Evolutionary conservation across 2,329 filamentous ascomycete genomes (phyloP).

Genomic region (Kalaharituber pfeilii): DNA sequence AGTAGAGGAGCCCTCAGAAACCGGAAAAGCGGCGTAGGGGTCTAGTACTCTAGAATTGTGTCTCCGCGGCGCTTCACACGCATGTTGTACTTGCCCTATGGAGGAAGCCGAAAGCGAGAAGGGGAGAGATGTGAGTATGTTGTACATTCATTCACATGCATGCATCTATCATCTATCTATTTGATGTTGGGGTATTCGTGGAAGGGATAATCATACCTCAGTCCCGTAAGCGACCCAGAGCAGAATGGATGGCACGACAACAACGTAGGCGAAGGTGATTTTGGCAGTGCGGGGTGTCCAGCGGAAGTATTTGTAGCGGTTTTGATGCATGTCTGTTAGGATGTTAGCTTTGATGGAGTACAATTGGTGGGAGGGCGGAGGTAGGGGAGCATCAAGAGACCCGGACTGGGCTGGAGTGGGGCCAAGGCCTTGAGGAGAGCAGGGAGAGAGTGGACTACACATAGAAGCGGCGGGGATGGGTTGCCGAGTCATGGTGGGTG

Average conservation of each 20-base stretch:
- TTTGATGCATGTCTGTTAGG: constrained; percentile 56
- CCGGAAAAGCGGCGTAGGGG: no score
- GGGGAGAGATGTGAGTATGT: constrained; percentile 18
- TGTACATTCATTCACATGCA: background rate
- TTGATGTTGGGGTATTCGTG: background rate
- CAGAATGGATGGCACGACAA: constrained; percentile 52
- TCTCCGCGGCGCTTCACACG: constrained; percentile 81
- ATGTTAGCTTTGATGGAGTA: constrained; percentile 1
- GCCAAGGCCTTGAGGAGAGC: background rate
- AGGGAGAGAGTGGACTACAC: no score
- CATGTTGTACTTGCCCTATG: constrained; percentile 68
- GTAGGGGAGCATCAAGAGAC: background rate
- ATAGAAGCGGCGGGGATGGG: no score
- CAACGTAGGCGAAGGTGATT: constrained; percentile 60
- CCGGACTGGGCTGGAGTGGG: background rate
- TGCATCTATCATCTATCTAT: background rate
- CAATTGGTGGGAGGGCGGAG: background rate
- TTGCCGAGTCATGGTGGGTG: background rate
- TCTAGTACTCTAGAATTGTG: constrained; percentile 58
- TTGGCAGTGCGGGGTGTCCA: constrained; percentile 74
- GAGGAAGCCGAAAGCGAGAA: background rate
- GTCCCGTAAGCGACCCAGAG: constrained; percentile 59
- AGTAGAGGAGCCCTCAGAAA: no score
- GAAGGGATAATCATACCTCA: constrained; percentile 50
- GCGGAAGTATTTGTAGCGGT: constrained; percentile 87